Evolutionary conservation across 768 basidiomycete genomes (phyloP), one percentile per base, ranked within the genome.

Genomic region (Hydnomerulius pinastri): DNA sequence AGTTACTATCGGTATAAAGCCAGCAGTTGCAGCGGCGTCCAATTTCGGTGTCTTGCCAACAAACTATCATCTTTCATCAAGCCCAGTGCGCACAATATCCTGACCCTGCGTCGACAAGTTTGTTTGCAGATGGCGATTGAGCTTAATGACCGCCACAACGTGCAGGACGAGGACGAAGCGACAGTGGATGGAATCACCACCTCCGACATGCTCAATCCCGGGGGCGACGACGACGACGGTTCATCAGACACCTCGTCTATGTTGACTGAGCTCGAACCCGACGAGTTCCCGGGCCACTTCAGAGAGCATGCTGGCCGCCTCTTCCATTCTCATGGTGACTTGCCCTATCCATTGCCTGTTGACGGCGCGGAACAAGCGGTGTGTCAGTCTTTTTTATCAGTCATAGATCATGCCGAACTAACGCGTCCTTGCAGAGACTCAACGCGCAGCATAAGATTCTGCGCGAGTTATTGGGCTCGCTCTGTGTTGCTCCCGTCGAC

Each of bases 291-390:
- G 0, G 44, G 36, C 11, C 83, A 82, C 69, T 90, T 90, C 56
- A 57, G 58, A 27, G 83, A 88, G 55, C 71, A 73, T 6, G 72
- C 75, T 56, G 81, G 76, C 27, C 77, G 86, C 30, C 80, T 88
- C 65, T 90, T 83, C 69, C 83, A 83, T 73, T 84, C 85, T 59
- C 79, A 81, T 72, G 70, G 72, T 67, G 69, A 59, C 55, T 77
- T 80, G 38, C 83, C 83, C 42, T 92, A 91, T 63, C 83, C 83
- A 11, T 71, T 92, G 41, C 90, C 90, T 37, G 83, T 83, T 4
- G 89, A 92, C 65, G 75, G 77, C 15, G 73, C 72, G 5, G 90
- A 92, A 66, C 84, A 85, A 63, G 69, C 77, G 66, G 90, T 90
- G 64, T 29, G 78, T 70, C 25, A 17, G 39, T 25, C 12, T 38